Conservation (phyloP, 2,329 filamentous ascomycete genomes). For the Botrytis elliptica region DNA sequence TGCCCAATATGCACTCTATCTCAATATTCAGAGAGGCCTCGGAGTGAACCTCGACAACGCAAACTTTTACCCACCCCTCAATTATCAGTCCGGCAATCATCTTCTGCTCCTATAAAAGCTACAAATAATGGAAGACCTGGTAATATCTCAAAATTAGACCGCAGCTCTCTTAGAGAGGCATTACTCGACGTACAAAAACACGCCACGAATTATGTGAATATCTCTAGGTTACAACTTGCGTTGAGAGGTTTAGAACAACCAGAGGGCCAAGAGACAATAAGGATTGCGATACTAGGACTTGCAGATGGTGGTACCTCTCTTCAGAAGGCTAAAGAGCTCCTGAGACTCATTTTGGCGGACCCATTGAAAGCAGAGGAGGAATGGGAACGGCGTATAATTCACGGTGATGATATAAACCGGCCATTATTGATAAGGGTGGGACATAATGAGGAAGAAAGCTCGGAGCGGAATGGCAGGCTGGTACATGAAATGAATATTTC, state of each 20-base stretch:
- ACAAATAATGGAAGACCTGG: not conserved
- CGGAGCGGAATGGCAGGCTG: constrained; percentile 47
- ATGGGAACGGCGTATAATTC: constrained; percentile 64
- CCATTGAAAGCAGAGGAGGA: constrained; percentile 59
- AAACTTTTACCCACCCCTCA: constrained; percentile 19
- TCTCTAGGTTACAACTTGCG: constrained; percentile 70
- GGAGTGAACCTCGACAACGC: constrained; percentile 19
- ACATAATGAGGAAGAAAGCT: constrained; percentile 34
- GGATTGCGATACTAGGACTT: constrained; percentile 57
- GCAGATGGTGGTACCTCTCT: constrained; percentile 40
- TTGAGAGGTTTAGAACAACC: constrained; percentile 60
- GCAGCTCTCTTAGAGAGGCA: constrained; percentile 38
- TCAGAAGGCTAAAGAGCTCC: constrained; percentile 59
- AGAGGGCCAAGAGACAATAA: constrained; percentile 56
- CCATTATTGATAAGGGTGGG: constrained; percentile 64
- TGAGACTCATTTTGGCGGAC: constrained; percentile 69
- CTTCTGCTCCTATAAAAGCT: constrained; percentile 2
- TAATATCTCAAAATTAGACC: constrained; percentile 5
- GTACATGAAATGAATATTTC: constrained; percentile 60
- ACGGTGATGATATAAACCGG: constrained; percentile 44
- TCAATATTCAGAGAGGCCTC: constrained; percentile 10
- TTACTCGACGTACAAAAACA: constrained; percentile 60
- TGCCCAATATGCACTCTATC: constrained; percentile 35
- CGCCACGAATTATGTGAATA: constrained; percentile 61
- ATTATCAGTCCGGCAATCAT: constrained; percentile 25